Percentiles rank a stretch among this genome's conserved stretches.
Evolutionary conservation across 2,329 filamentous ascomycete genomes (phyloP).

Genomic region (Aspergillus pseudoglaucus): DNA sequence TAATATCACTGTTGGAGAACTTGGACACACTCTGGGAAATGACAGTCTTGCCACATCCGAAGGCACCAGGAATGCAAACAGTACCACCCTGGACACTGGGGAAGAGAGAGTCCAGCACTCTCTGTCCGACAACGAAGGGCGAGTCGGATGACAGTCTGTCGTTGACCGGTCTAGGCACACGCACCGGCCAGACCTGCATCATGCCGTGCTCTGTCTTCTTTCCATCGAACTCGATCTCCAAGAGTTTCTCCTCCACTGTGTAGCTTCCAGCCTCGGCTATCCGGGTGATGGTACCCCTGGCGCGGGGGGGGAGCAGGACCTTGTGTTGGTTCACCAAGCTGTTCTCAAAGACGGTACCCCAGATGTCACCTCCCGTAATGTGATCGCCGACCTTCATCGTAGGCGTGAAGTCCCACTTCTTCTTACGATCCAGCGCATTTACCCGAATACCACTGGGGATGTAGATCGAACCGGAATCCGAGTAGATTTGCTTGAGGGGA

Average conservation of each 20-base stretch:
- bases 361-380: constrained; percentile 92
- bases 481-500: constrained; percentile 77
- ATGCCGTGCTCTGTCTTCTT: constrained; percentile 90
- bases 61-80: constrained; percentile 95
- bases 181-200: constrained; percentile 99
- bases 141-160: constrained; percentile 86
- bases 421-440: constrained; percentile 79
- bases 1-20: constrained; percentile 99
- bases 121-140: constrained; percentile 93
- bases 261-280: constrained; percentile 87
- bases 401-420: constrained; percentile 95
- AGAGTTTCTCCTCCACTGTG: constrained; percentile 86
- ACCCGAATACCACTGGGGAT: constrained; percentile 90
- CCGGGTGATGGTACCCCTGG: constrained; percentile 83
- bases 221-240: constrained; percentile 95
- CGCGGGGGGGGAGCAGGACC: constrained; percentile 84
- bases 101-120: constrained; percentile 93
- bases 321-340: constrained; percentile 89
- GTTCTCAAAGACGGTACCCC: constrained; percentile 93
- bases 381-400: constrained; percentile 88
- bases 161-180: constrained; percentile 83
- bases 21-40: constrained; percentile 98
- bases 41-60: constrained; percentile 98
- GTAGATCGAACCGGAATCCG: constrained; percentile 80
- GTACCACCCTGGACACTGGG: constrained; percentile 95